These are phyloP conservation scores for Dendrothele bispora DNA, from an alignment of 768 basidiomycete species.

Conservation along the genomic window DNA sequence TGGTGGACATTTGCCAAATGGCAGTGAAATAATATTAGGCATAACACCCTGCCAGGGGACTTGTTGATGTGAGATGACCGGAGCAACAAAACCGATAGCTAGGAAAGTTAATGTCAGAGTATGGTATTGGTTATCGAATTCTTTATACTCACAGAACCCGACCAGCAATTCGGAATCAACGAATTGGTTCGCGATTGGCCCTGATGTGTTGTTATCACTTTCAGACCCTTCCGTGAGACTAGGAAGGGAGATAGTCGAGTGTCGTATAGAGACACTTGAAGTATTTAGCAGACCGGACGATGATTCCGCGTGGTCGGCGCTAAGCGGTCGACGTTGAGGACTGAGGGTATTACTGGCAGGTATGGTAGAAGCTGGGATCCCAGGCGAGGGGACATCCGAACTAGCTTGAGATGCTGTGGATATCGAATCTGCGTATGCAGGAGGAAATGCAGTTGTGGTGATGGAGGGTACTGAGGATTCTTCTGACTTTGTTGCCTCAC, in stretches of 20 bases:
- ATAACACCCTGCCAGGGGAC: constrained; percentile 51
- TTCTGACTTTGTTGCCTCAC: constrained; percentile 15
- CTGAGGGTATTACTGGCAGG: constrained; percentile 2
- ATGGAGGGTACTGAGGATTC: constrained; percentile 2
- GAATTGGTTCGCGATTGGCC: constrained; percentile 46
- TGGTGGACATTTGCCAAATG: constrained; percentile 64
- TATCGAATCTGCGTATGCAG: constrained; percentile 4
- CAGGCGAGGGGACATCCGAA: neutral
- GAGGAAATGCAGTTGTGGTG: constrained; percentile 10
- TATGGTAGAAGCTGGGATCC: constrained; percentile 9
- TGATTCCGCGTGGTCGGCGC: neutral
- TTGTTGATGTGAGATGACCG: constrained; percentile 49
- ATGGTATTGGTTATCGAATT: neutral
- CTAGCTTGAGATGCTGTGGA: neutral
- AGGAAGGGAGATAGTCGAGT: neutral
- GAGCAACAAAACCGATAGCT: constrained; percentile 72
- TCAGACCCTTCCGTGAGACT: neutral
- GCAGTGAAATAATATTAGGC: constrained; percentile 74
- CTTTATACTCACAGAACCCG: constrained; percentile 67
- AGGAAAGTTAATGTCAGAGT: constrained; percentile 3
- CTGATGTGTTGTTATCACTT: constrained; percentile 10
- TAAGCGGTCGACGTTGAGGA: neutral
- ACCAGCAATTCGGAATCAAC: constrained; percentile 56
- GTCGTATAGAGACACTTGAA: neutral
- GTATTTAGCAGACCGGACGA: constrained; percentile 1